phyloP scores from a whole-genome alignment of 148 eudicot genomes.

The Chenopodium berlandieri region DNA sequence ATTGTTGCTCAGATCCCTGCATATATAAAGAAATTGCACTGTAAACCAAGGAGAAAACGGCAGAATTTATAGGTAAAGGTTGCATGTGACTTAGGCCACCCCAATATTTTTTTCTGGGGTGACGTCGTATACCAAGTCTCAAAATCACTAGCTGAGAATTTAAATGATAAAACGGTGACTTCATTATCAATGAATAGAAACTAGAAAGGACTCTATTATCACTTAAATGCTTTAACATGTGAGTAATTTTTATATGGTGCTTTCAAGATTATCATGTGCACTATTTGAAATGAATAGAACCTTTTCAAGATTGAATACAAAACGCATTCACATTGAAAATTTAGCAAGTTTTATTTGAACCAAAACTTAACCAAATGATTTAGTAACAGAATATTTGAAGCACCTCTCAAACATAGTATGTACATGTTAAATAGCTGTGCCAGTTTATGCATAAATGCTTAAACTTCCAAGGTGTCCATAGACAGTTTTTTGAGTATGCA shows the following conservation, averaged over 20 bases:
- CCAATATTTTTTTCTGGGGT: background rate
- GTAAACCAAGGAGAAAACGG: background rate
- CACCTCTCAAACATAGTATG: too few relatives aligned
- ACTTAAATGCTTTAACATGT: background rate
- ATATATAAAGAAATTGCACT: background rate
- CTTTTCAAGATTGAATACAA: too few relatives aligned
- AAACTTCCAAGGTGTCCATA: too few relatives aligned
- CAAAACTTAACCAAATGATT: too few relatives aligned
- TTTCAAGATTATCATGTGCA: background rate
- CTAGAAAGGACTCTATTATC: background rate
- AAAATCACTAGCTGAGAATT: background rate
- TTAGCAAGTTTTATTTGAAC: too few relatives aligned
- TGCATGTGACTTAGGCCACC: background rate
- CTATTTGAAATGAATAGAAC: too few relatives aligned
- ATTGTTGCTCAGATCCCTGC: conserved; percentile 97
- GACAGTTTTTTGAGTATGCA: too few relatives aligned
- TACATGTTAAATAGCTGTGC: too few relatives aligned
- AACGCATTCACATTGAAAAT: too few relatives aligned
- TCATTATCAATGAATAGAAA: background rate
- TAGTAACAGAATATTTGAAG: too few relatives aligned
- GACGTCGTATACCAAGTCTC: background rate
- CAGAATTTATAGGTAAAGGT: background rate
- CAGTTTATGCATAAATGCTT: too few relatives aligned
- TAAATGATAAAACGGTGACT: background rate
- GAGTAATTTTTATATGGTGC: background rate